A percentile compares a stretch with the other conserved stretches of the same genome.
Conservation (phyloP, 2,329 filamentous ascomycete species). For the Verticillium albo-atrum region DNA sequence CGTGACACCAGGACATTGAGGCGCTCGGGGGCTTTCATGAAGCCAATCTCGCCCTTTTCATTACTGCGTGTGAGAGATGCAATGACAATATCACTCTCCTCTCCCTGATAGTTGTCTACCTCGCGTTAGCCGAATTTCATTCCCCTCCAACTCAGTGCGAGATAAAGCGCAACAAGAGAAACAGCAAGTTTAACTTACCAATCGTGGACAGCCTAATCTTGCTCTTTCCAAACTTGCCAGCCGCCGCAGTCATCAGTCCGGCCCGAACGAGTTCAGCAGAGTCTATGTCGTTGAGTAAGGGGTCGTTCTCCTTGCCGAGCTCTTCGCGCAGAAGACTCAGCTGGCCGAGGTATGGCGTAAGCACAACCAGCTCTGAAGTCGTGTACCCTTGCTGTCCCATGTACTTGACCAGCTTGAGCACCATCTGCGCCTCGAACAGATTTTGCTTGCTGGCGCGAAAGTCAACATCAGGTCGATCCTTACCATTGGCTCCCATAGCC, state of each 20-base stretch:
- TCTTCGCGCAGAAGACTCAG: conserved; percentile 50
- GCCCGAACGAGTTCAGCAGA: conserved; percentile 57
- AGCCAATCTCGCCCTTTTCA: conserved; percentile 58
- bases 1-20: conserved; percentile 68
- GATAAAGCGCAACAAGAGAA: background rate
- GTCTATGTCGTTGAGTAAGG: conserved; percentile 65
- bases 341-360: conserved; percentile 72
- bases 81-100: conserved; percentile 71
- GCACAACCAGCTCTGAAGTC: conserved; percentile 59
- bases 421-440: conserved; percentile 60
- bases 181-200: conserved; percentile 38
- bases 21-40: conserved; percentile 61
- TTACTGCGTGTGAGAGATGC: conserved; percentile 67
- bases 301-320: conserved; percentile 55
- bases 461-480: conserved; percentile 45
- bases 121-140: conserved; percentile 2
- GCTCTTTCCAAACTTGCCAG: conserved; percentile 44
- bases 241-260: conserved; percentile 53
- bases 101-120: conserved; percentile 73
- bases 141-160: background rate
- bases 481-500: conserved; percentile 31
- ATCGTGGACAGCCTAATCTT: conserved; percentile 63
- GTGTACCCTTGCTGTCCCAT: conserved; percentile 68
- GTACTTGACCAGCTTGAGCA: conserved; percentile 60
- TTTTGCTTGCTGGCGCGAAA: conserved; percentile 57